Conservation (phyloP, 2,329 filamentous ascomycete species). For the Curvularia eragrostidis region DNA sequence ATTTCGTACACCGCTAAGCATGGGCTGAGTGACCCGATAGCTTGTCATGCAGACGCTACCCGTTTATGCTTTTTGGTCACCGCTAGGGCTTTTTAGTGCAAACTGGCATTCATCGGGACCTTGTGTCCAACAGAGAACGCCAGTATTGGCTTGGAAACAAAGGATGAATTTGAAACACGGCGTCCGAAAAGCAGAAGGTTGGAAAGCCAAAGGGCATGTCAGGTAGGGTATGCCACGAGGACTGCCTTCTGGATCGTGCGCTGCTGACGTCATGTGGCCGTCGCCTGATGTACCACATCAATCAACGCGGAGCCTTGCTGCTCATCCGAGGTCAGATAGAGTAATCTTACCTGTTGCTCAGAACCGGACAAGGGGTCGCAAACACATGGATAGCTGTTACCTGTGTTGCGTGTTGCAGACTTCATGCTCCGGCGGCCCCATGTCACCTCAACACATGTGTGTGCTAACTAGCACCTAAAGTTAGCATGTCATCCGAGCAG, state of each 20-base stretch:
- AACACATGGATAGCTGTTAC: background rate
- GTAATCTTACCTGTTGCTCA: background rate
- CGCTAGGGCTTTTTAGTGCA: background rate
- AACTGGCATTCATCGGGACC: background rate
- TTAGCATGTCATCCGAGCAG: constrained; percentile 5
- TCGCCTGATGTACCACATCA: background rate
- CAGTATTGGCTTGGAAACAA: background rate
- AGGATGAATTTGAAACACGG: background rate
- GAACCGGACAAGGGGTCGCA: background rate
- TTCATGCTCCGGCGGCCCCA: background rate
- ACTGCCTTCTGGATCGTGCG: constrained; percentile 5
- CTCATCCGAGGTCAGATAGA: background rate
- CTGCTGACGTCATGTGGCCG: constrained; percentile 12
- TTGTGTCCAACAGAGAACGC: background rate
- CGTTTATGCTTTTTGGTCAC: background rate
- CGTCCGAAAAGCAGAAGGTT: background rate
- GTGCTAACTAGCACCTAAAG: constrained; percentile 1
- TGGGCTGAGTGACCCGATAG: constrained; percentile 5
- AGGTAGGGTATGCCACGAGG: constrained; percentile 3
- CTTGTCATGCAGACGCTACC: constrained; percentile 10
- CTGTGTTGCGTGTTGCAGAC: background rate
- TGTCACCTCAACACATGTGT: background rate
- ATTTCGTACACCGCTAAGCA: constrained; percentile 18
- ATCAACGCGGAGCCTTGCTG: background rate
- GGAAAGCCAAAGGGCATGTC: constrained; percentile 1